phyloP scores from a whole-genome alignment of 2,329 filamentous ascomycete species.

The Aciculosporium take region DNA sequence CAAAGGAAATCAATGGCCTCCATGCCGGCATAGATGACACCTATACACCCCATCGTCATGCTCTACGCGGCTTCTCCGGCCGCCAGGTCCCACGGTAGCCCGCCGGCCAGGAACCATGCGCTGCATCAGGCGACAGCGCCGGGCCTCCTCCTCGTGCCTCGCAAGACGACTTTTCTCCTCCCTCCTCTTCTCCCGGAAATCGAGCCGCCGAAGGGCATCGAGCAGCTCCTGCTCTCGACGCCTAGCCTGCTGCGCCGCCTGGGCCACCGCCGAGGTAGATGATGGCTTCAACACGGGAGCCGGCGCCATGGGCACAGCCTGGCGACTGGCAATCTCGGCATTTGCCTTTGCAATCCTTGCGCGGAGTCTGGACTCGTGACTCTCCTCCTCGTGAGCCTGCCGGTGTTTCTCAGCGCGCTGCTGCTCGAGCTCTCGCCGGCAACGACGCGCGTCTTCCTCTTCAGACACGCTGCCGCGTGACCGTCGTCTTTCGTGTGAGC shows the following conservation, averaged over 20 bases:
- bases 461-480: slow-evolving; percentile 16
- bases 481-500: slow-evolving; percentile 20
- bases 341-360: slow-evolving; percentile 27
- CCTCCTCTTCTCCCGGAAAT: slow-evolving; percentile 18
- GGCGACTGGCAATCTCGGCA: slow-evolving; percentile 25
- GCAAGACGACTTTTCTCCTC: slow-evolving; percentile 11
- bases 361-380: slow-evolving; percentile 11
- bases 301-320: slow-evolving; percentile 16
- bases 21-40: too few relatives aligned
- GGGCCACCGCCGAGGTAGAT: slow-evolving; percentile 13
- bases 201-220: slow-evolving; percentile 18
- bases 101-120: slow-evolving; percentile 25
- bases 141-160: slow-evolving; percentile 24
- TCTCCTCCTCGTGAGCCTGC: slow-evolving; percentile 6
- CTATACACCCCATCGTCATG: slow-evolving; percentile 27
- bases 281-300: slow-evolving; percentile 9
- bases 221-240: slow-evolving; percentile 20
- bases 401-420: slow-evolving; percentile 11
- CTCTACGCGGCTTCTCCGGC: slow-evolving; percentile 20
- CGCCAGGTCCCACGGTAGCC: slow-evolving; percentile 22
- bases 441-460: slow-evolving; percentile 15
- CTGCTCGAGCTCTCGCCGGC: slow-evolving; percentile 13
- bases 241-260: slow-evolving; percentile 7
- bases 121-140: slow-evolving; percentile 25
- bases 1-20: too few relatives aligned